phyloP scores from a whole-genome alignment of 176 grass and related monocot species.

The Elymus sibiricus region DNA sequence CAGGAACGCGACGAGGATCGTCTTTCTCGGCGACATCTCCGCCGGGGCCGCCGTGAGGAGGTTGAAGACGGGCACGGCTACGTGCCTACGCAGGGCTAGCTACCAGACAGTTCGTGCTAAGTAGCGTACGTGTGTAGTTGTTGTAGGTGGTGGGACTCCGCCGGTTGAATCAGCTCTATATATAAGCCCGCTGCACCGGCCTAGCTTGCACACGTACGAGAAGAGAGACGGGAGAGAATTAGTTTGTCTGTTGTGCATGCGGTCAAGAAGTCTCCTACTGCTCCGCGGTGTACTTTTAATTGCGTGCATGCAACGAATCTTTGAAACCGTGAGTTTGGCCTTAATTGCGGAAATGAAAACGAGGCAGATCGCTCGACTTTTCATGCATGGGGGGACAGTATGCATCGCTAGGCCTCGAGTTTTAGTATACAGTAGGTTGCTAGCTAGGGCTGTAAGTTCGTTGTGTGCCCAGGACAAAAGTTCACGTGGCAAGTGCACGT shows the following conservation, averaged over 20 bases:
- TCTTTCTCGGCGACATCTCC: slow-evolving; percentile 28
- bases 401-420: not conserved
- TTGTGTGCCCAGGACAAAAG: not conserved
- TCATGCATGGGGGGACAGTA: slow-evolving; percentile 28
- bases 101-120: not conserved
- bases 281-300: not conserved
- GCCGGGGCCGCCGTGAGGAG: not conserved
- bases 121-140: not conserved
- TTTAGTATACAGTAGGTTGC: not conserved
- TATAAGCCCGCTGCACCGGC: slow-evolving; percentile 19
- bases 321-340: slow-evolving; percentile 14
- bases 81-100: not conserved
- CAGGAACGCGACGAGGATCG: slow-evolving; percentile 17
- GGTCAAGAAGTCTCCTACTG: not conserved
- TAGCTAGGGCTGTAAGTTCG: slow-evolving; percentile 9
- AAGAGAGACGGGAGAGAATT: not conserved
- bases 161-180: not conserved
- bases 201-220: not conserved
- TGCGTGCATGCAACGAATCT: slow-evolving; percentile 46
- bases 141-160: not conserved
- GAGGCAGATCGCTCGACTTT: slow-evolving; percentile 46
- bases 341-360: slow-evolving; percentile 32
- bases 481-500: slow-evolving; percentile 9
- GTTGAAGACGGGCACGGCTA: slow-evolving; percentile 11
- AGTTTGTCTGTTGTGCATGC: not conserved